These are phyloP conservation scores for Trapa incisa DNA, from an alignment of 345 rosid species.

Conservation along the genomic window DNA sequence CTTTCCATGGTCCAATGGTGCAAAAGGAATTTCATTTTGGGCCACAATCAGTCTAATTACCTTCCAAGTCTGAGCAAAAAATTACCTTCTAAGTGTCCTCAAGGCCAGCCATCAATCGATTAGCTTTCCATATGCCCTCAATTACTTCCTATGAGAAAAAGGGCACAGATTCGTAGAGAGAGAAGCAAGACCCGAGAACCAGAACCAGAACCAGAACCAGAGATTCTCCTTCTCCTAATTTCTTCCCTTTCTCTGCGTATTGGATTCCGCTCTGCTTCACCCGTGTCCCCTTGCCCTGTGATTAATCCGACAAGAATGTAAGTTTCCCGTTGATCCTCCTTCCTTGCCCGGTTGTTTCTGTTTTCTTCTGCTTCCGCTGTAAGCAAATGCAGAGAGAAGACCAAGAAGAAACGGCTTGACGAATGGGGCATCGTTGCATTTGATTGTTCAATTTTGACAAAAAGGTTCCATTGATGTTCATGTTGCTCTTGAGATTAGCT, in stretches of 20 bases:
- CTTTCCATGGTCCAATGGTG: no score
- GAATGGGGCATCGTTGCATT: not conserved
- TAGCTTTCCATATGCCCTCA: no score
- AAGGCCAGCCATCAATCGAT: no score
- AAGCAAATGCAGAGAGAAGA: not conserved
- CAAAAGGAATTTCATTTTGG: no score
- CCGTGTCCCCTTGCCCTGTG: not conserved
- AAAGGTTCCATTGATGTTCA: not conserved
- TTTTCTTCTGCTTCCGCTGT: not conserved
- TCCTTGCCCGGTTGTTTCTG: not conserved
- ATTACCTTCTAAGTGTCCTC: no score
- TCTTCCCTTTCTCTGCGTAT: not conserved
- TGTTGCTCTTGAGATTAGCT: not conserved
- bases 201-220: no score
- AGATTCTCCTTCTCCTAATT: no score
- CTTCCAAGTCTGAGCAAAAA: no score
- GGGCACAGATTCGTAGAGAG: no score
- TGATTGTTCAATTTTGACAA: not conserved
- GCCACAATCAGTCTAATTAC: no score
- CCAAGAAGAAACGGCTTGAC: not conserved
- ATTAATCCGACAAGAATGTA: not conserved
- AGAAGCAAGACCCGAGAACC: no score
- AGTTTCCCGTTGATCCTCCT: not conserved
- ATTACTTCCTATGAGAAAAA: no score
- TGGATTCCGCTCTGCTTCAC: not conserved